phyloP scores from a whole-genome alignment of 2,329 filamentous ascomycete genomes.

The Penicillium corylophilum region DNA sequence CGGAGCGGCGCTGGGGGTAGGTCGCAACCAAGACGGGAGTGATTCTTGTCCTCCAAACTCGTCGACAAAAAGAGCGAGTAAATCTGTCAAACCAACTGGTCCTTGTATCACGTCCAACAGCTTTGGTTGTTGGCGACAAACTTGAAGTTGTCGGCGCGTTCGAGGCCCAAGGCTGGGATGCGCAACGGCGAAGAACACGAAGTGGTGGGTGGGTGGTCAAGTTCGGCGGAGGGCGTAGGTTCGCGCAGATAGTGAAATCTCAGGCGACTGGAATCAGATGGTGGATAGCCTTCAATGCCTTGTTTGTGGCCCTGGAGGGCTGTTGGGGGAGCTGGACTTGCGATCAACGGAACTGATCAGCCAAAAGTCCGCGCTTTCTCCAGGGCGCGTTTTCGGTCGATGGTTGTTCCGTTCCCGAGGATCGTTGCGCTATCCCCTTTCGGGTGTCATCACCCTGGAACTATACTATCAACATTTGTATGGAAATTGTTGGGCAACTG shows the following conservation, averaged over 20 bases:
- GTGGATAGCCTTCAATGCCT: slow-evolving; percentile 20
- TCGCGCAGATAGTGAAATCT: not conserved
- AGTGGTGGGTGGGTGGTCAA: slow-evolving; percentile 1
- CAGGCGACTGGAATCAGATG: slow-evolving; percentile 9
- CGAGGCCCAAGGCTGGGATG: slow-evolving; percentile 10
- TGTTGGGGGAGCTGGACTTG: slow-evolving; percentile 16
- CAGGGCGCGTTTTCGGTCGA: slow-evolving; percentile 30
- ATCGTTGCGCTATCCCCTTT: not conserved
- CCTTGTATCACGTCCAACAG: not conserved
- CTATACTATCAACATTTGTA: not conserved
- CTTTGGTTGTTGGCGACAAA: not conserved
- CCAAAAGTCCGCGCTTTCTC: slow-evolving; percentile 28
- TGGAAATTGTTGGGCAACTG: not conserved
- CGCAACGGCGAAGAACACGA: slow-evolving; percentile 14
- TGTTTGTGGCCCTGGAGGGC: slow-evolving; percentile 19
- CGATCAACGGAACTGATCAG: slow-evolving; percentile 26
- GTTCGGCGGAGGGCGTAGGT: not conserved
- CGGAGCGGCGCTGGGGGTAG: not conserved
- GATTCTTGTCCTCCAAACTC: not conserved
- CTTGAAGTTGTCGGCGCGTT: slow-evolving; percentile 12
- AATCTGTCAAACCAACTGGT: not conserved
- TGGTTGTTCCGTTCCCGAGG: slow-evolving; percentile 10
- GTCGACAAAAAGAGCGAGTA: not conserved
- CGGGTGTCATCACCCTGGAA: not conserved
- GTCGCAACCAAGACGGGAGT: not conserved